phyloP scores from a whole-genome alignment of 352 stramenopile species.

The Thraustotheca clavata region DNA sequence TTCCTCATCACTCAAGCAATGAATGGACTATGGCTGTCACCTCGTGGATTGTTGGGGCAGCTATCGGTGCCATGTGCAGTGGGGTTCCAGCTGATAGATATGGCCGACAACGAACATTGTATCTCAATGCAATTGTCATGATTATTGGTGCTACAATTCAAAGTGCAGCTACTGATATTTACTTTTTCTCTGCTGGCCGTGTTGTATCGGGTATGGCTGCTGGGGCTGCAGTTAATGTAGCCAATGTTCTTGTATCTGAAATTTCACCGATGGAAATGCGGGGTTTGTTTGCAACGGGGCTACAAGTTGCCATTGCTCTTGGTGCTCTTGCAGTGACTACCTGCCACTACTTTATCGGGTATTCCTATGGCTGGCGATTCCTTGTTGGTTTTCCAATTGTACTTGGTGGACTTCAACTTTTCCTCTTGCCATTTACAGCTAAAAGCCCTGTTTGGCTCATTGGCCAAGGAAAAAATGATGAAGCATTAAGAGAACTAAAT shows the following conservation, averaged over 20 bases:
- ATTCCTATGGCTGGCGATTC: conserved; percentile 27
- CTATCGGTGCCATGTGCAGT: conserved; percentile 7
- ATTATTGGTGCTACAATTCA: conserved; percentile 32
- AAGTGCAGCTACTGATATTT: conserved; percentile 28
- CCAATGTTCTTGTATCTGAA: conserved; percentile 38
- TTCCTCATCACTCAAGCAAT: conserved; percentile 28
- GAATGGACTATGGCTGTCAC: conserved; percentile 37
- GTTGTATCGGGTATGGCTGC: conserved; percentile 47
- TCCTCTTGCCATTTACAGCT: conserved; percentile 20
- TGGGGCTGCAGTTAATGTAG: conserved; percentile 33
- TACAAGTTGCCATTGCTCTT: conserved; percentile 34
- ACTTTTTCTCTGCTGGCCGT: conserved; percentile 30
- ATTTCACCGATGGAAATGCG: conserved; percentile 38
- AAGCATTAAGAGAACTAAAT: background rate
- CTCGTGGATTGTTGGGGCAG: conserved; percentile 28
- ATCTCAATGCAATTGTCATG: conserved; percentile 39
- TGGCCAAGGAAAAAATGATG: background rate
- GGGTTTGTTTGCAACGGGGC: conserved; percentile 28
- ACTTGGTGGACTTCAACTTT: conserved; percentile 34
- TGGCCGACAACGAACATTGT: conserved; percentile 31
- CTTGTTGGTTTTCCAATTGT: conserved; percentile 43
- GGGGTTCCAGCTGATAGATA: conserved; percentile 27
- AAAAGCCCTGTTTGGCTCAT: conserved; percentile 13
- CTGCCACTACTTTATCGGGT: conserved; percentile 32
- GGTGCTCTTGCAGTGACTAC: conserved; percentile 37